A percentile compares a stretch with the other conserved stretches of the same genome.
Conservation (phyloP, 164 flowering plant species). For the Sedum album region DNA sequence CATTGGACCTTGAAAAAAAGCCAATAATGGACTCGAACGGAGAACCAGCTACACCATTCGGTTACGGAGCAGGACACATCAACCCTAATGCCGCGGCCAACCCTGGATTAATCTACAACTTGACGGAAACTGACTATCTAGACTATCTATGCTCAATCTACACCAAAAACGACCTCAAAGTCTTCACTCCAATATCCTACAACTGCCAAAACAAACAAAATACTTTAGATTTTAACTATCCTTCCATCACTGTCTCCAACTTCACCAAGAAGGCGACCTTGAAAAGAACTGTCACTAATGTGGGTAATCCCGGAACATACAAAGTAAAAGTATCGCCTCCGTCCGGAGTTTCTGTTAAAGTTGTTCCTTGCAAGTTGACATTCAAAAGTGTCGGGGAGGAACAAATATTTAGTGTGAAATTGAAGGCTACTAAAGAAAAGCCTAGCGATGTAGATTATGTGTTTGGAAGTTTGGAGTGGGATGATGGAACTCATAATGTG, state of each 20-base stretch:
- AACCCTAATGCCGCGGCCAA: neutral
- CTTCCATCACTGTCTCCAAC: neutral
- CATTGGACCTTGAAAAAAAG: neutral
- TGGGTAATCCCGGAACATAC: neutral
- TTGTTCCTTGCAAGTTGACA: neutral
- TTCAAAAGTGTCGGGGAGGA: neutral
- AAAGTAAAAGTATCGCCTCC: neutral
- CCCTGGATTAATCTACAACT: neutral
- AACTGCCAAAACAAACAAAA: neutral
- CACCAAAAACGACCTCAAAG: neutral
- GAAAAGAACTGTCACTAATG: too few relatives aligned
- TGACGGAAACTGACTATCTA: neutral
- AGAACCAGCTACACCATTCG: neutral
- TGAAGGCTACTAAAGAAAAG: neutral
- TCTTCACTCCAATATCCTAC: neutral
- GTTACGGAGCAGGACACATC: slow-evolving; percentile 4
- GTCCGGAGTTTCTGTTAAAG: neutral
- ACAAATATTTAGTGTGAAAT: neutral
- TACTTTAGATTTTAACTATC: neutral
- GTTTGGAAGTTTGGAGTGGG: slow-evolving; percentile 5
- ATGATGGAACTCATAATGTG: neutral
- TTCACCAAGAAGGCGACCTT: neutral
- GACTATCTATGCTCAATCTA: neutral
- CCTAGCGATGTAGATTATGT: neutral
- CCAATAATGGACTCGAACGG: neutral